These are phyloP conservation scores for Solanum peruvianum DNA, from an alignment of 257 asterid genomes.

Conservation along the genomic window DNA sequence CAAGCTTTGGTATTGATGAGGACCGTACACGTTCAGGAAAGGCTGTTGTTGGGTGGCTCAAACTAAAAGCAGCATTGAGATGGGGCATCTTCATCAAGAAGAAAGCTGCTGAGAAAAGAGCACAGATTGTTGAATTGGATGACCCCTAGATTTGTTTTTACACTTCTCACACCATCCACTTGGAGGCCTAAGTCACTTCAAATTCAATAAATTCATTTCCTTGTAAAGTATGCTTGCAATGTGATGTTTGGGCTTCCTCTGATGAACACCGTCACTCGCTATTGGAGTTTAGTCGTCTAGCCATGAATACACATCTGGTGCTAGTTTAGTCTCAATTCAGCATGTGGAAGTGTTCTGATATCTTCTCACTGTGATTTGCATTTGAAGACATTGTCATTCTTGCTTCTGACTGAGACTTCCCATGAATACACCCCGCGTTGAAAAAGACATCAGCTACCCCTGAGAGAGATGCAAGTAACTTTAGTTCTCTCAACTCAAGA, in stretches of 20 bases:
- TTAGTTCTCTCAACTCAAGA: background rate
- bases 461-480: background rate
- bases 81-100: slow-evolving; percentile 93
- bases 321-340: background rate
- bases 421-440: background rate
- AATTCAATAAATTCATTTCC: background rate
- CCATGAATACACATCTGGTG: background rate
- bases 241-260: background rate
- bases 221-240: background rate
- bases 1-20: slow-evolving; percentile 37
- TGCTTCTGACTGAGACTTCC: background rate
- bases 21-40: slow-evolving; percentile 70
- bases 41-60: slow-evolving; percentile 98
- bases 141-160: slow-evolving; percentile 9
- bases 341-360: background rate
- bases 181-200: background rate
- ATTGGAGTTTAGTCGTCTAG: background rate
- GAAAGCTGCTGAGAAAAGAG: slow-evolving; percentile 88
- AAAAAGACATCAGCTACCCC: background rate
- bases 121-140: slow-evolving; percentile 74
- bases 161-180: background rate
- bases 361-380: background rate
- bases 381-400: background rate
- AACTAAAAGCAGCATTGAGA: slow-evolving; percentile 90
- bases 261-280: background rate